A percentile compares a stretch with the other conserved stretches of the same genome.
phyloP scores from a whole-genome alignment of 2,329 filamentous ascomycete species.

The Fusarium oligoseptatum region DNA sequence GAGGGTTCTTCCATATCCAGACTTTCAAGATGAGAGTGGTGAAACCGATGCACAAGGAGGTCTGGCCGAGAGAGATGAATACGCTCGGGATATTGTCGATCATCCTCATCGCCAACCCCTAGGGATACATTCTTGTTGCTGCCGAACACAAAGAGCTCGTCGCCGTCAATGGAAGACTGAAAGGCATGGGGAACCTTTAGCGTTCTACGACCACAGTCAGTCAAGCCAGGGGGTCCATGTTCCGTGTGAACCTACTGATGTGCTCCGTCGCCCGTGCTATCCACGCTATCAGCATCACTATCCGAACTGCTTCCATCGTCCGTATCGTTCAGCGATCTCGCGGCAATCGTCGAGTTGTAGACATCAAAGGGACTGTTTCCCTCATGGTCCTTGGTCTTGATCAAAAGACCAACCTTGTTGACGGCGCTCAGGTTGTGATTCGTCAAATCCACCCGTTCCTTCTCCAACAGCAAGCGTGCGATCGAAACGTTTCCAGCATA shows the following conservation, averaged over 20 bases:
- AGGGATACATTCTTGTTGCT: constrained; percentile 96
- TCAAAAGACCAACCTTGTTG: constrained; percentile 78
- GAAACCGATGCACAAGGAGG: constrained; percentile 80
- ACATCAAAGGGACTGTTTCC: constrained; percentile 95
- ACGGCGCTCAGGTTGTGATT: constrained; percentile 71
- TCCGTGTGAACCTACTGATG: constrained; percentile 46
- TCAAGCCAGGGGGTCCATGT: constrained; percentile 10
- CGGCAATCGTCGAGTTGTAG: constrained; percentile 87
- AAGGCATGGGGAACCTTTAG: constrained; percentile 32
- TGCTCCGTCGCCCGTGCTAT: constrained; percentile 52
- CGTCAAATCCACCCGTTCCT: constrained; percentile 76
- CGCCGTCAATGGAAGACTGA: constrained; percentile 62
- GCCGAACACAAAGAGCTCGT: constrained; percentile 93
- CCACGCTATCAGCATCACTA: constrained; percentile 68
- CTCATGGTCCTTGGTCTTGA: constrained; percentile 96
- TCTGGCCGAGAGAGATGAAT: constrained; percentile 82
- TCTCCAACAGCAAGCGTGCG: constrained; percentile 83
- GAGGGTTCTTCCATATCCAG: constrained; percentile 51
- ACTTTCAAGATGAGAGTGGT: constrained; percentile 73
- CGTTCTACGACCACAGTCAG: constrained; percentile 36
- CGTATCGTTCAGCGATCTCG: constrained; percentile 72
- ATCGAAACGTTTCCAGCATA: constrained; percentile 92
- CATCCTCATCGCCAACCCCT: constrained; percentile 94
- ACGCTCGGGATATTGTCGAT: constrained; percentile 92
- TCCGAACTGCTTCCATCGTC: constrained; percentile 64